Percentiles rank a stretch among this genome's conserved stretches.
Conservation (phyloP, 2,329 filamentous ascomycete genomes). For the Cadophora gregata region DNA sequence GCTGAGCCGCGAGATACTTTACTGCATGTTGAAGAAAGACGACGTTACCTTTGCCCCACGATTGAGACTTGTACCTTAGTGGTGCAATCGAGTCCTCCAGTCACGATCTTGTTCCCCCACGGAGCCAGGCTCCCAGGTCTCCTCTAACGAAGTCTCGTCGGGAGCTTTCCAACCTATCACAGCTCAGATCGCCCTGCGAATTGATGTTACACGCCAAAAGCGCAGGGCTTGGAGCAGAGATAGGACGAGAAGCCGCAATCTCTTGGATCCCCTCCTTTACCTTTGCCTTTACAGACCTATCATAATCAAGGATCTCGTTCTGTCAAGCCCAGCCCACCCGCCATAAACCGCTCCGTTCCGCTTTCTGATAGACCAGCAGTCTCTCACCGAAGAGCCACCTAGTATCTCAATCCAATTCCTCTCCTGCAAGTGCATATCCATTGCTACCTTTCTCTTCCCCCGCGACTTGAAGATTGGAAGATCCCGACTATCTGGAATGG, state of each 20-base stretch:
- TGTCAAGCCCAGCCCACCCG: neutral
- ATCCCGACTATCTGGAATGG: neutral
- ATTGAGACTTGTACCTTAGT: neutral
- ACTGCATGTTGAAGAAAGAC: neutral
- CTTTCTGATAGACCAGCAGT: constrained; percentile 5
- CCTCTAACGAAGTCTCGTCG: neutral
- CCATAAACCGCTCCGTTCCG: neutral
- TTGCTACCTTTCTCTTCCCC: neutral
- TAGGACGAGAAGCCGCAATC: constrained; percentile 28
- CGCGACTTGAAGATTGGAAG: neutral
- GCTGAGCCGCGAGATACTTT: neutral
- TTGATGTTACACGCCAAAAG: constrained; percentile 30
- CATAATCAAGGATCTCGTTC: constrained; percentile 1
- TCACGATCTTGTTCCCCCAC: neutral
- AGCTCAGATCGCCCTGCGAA: neutral
- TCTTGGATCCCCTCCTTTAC: neutral
- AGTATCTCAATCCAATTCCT: neutral
- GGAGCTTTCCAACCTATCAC: constrained; percentile 20
- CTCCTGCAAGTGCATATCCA: neutral
- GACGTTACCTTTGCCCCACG: neutral
- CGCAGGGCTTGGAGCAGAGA: constrained; percentile 25
- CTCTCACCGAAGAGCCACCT: neutral
- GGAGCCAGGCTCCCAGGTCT: neutral
- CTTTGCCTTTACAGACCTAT: neutral
- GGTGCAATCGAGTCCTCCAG: constrained; percentile 4